Evolutionary conservation across 768 basidiomycete species (phyloP), one percentile per base, ranked within the genome.

Genomic region (Podaxis mareebaensis): DNA sequence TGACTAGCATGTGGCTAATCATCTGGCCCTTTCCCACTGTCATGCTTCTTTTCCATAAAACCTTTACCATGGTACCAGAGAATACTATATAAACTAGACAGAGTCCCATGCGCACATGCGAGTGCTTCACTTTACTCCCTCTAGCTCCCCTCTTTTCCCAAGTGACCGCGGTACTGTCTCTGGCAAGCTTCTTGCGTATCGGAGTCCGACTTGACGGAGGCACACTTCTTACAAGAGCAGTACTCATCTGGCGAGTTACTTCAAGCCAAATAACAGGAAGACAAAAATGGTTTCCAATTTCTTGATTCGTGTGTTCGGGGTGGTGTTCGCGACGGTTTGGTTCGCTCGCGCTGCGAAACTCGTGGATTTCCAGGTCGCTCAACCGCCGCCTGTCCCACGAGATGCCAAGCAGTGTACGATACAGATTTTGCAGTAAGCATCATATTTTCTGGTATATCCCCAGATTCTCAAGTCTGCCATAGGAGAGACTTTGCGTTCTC

Each of bases 401-500:
- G 75, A 83, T 68, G 81, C 79, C 15, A 82, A 85, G 67, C 79
- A 85, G 68, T 92, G 91, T 69, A 90, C 88, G 0, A 74, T 85
- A 17, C 76, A 84, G 73, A 79, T 92, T 57, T 73, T 92, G 15
- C 78, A 87, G 88, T 90, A 44, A 42, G 72, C 64, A 33, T 26
- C 1, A 33, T 3, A 1, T 51, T 55, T 12, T 13, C 40, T 20
- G 30, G 28, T 48, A 11, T 48, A 22, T 38, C 13, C 22, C 48
- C n/a, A 60, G 53, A 26, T 49, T 63, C 24, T 60, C 60, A 49
- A 40, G 24, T 30, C 55, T 22, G 20, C 28, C 42, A 22, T 33
- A 67, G 90, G 70, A 87, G 84, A 59, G 89, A 88, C 60, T 92
- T 91, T 69, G 90, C 85, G 3, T 84, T 81, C 70, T 91, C 91